Evolutionary conservation across 352 stramenopile species (phyloP).

Genomic region (Phytopythium chamaehyphon): DNA sequence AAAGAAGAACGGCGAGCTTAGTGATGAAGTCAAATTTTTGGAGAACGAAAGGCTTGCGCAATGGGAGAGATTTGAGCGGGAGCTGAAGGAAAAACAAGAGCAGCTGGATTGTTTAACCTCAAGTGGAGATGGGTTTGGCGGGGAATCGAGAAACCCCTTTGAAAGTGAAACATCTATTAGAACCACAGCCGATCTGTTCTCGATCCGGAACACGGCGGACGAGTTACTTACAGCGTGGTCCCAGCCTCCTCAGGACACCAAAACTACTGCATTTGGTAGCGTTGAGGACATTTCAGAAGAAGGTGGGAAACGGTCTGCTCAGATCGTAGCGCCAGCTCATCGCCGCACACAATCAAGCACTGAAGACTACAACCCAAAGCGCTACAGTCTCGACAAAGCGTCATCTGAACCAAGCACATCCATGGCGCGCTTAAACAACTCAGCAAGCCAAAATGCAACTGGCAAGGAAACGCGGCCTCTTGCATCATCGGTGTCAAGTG

Average conservation of each 20-base stretch:
- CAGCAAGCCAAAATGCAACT: not conserved
- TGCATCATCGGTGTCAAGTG: not conserved
- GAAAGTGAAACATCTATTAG: constrained; percentile 13
- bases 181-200: constrained; percentile 33
- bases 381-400: constrained; percentile 25
- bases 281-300: not conserved
- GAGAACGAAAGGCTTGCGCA: constrained; percentile 72
- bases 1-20: constrained; percentile 62
- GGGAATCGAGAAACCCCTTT: constrained; percentile 1
- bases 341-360: constrained; percentile 7
- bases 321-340: not conserved
- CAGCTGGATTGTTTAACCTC: not conserved
- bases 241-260: not conserved
- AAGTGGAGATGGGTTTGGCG: not conserved
- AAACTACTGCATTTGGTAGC: not conserved
- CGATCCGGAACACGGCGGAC: constrained; percentile 36
- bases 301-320: too few relatives aligned
- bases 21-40: constrained; percentile 75
- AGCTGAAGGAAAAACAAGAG: constrained; percentile 44
- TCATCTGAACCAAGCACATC: constrained; percentile 9
- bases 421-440: not conserved
- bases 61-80: constrained; percentile 62
- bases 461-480: not conserved
- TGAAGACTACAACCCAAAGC: constrained; percentile 27
- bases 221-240: constrained; percentile 18